Percentiles rank a stretch among this genome's conserved stretches.
phyloP scores from a whole-genome alignment of 352 stramenopile species.

The Globisporangium takayamanum region DNA sequence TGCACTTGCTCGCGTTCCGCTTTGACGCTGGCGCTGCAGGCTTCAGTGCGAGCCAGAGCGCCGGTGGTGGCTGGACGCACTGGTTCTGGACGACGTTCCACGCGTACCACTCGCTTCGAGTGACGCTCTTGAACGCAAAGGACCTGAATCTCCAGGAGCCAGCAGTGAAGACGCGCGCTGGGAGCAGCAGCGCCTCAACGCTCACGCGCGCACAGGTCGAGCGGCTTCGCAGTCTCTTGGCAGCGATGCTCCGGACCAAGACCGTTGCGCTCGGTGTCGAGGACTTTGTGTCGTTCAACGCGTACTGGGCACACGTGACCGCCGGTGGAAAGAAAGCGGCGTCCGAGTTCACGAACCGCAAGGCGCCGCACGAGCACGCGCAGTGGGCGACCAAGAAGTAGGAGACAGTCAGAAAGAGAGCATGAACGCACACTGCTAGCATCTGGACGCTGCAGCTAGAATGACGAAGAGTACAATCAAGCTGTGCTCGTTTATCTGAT shows the following conservation, averaged over 20 bases:
- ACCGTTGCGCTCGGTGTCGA: constrained; percentile 53
- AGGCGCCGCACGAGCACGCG: constrained; percentile 80
- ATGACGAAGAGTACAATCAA: no score
- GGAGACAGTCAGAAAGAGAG: background rate
- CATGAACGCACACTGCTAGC: background rate
- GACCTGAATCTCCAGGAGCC: constrained; percentile 51
- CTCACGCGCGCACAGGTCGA: constrained; percentile 51
- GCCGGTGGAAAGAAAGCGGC: constrained; percentile 57
- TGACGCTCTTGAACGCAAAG: constrained; percentile 54
- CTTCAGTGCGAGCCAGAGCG: constrained; percentile 72
- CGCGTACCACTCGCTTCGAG: constrained; percentile 56
- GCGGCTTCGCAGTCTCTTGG: constrained; percentile 53
- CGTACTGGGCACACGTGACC: constrained; percentile 78
- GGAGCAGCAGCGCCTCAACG: constrained; percentile 21
- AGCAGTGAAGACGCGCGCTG: constrained; percentile 18
- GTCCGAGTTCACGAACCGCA: constrained; percentile 73
- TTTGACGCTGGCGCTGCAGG: constrained; percentile 48
- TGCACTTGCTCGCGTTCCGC: constrained; percentile 72
- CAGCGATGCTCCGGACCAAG: constrained; percentile 78
- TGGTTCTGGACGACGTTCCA: constrained; percentile 65
- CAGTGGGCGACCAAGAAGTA: constrained; percentile 49
- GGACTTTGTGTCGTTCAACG: constrained; percentile 79
- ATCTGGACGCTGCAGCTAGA: background rate
- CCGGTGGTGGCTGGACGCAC: constrained; percentile 45
- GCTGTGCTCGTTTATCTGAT: no score